Conservation (phyloP, 176 grass and related monocot genomes). For the Themeda triandra region DNA sequence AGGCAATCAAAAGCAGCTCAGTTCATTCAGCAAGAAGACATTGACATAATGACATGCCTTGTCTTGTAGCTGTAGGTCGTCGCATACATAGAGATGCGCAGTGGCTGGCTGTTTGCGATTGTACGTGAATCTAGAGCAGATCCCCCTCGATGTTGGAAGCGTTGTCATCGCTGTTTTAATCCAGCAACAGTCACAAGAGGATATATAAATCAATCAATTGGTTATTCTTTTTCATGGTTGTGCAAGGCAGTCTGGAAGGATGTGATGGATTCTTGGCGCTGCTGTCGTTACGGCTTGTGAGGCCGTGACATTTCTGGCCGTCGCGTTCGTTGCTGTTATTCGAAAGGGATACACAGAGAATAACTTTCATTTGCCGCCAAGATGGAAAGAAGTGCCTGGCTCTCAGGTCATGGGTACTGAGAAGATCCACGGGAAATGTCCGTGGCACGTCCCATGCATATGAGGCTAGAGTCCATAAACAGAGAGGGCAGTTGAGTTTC, state of each 20-base stretch:
- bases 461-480: too few relatives aligned
- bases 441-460: too few relatives aligned
- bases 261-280: not conserved
- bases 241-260: not conserved
- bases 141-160: not conserved
- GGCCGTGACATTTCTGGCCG: not conserved
- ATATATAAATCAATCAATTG: not conserved
- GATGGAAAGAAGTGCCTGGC: not conserved
- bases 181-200: not conserved
- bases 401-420: too few relatives aligned
- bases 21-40: not conserved
- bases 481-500: too few relatives aligned
- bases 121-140: not conserved
- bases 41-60: not conserved
- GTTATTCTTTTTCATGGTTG: not conserved
- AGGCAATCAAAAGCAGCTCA: not conserved
- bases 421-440: too few relatives aligned
- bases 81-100: not conserved
- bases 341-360: not conserved
- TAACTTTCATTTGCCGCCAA: not conserved
- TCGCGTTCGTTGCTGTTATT: not conserved
- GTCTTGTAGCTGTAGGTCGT: not conserved
- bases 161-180: not conserved
- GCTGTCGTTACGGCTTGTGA: not conserved
- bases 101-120: not conserved